Conservation (phyloP, 768 basidiomycete genomes). For the Suillus brevipes region DNA sequence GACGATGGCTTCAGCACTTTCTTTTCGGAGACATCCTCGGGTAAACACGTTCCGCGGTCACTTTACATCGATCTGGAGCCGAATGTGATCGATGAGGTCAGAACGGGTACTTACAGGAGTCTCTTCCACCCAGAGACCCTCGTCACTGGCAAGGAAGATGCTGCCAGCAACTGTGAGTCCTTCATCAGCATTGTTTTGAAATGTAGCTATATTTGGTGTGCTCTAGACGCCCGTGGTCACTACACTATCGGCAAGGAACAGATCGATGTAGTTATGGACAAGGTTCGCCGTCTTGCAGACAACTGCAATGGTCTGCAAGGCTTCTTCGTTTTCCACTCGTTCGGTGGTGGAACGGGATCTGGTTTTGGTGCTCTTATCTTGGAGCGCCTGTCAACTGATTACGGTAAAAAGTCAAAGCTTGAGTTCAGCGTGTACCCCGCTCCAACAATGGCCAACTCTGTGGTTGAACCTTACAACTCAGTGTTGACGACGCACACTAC, state of each 20-base stretch:
- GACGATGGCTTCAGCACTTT: slow-evolving; percentile 98
- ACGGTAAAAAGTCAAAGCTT: slow-evolving; percentile 98
- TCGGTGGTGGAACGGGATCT: slow-evolving; percentile 98
- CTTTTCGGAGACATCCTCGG: slow-evolving; percentile 96
- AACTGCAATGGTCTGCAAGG: slow-evolving; percentile 97
- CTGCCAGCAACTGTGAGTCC: slow-evolving; percentile 93
- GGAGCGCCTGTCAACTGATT: slow-evolving; percentile 94
- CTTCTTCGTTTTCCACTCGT: slow-evolving; percentile 99
- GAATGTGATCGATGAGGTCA: slow-evolving; percentile 96
- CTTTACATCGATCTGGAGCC: slow-evolving; percentile 98
- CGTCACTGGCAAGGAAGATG: slow-evolving; percentile 98
- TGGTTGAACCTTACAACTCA: slow-evolving; percentile 98
- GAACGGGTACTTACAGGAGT: slow-evolving; percentile 91
- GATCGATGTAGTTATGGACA: slow-evolving; percentile 96
- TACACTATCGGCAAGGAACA: slow-evolving; percentile 99
- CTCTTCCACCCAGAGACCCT: slow-evolving; percentile 99
- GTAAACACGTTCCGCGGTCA: slow-evolving; percentile 96
- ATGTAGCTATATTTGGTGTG: slow-evolving; percentile 9
- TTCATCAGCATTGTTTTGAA: not conserved
- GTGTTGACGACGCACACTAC: slow-evolving; percentile 98
- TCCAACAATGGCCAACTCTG: slow-evolving; percentile 88
- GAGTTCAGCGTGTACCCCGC: slow-evolving; percentile 98
- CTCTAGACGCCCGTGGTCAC: slow-evolving; percentile 91
- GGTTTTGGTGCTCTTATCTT: slow-evolving; percentile 96
- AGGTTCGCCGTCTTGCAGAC: slow-evolving; percentile 90